These are phyloP conservation scores for Colletotrichum sp. DNA, from an alignment of 2,329 filamentous ascomycete genomes.

Conservation along the genomic window DNA sequence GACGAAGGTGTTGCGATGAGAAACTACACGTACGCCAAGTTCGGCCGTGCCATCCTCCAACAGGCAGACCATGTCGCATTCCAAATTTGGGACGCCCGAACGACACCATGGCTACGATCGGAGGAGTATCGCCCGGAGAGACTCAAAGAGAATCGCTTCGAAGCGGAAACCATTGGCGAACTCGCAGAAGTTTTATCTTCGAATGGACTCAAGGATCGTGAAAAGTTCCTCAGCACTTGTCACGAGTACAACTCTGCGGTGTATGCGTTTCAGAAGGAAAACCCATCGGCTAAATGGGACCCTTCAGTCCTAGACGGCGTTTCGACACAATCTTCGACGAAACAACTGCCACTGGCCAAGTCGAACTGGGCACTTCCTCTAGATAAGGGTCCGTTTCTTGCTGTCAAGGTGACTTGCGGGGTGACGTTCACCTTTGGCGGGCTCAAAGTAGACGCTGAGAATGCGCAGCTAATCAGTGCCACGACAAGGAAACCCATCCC, in stretches of 20 bases:
- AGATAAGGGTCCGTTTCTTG: conserved; percentile 61
- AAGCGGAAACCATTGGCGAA: conserved; percentile 55
- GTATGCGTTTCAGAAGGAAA: conserved; percentile 46
- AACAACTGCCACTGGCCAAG: conserved; percentile 55
- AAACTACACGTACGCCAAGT: not conserved
- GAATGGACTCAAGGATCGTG: conserved; percentile 50
- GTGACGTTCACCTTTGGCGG: conserved; percentile 75
- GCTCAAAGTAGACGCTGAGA: conserved; percentile 59
- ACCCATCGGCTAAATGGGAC: conserved; percentile 55
- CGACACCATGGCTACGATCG: conserved; percentile 30
- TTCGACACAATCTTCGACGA: conserved; percentile 59
- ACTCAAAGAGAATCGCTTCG: conserved; percentile 50
- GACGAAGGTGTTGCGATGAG: not conserved
- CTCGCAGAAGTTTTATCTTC: conserved; percentile 54
- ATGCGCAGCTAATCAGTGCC: conserved; percentile 55
- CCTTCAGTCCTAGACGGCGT: conserved; percentile 66
- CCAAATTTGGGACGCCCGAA: not conserved
- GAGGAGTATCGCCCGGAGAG: conserved; percentile 69
- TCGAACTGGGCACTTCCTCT: conserved; percentile 71
- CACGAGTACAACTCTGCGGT: conserved; percentile 64
- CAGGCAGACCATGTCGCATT: not conserved
- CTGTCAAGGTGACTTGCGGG: conserved; percentile 68
- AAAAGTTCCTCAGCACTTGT: conserved; percentile 56
- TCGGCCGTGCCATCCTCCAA: not conserved
- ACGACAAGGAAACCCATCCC: conserved; percentile 50